Evolutionary conservation across 495 filamentous ascomycete genomes (phyloP).

Genomic region (Neurospora cerealis): DNA sequence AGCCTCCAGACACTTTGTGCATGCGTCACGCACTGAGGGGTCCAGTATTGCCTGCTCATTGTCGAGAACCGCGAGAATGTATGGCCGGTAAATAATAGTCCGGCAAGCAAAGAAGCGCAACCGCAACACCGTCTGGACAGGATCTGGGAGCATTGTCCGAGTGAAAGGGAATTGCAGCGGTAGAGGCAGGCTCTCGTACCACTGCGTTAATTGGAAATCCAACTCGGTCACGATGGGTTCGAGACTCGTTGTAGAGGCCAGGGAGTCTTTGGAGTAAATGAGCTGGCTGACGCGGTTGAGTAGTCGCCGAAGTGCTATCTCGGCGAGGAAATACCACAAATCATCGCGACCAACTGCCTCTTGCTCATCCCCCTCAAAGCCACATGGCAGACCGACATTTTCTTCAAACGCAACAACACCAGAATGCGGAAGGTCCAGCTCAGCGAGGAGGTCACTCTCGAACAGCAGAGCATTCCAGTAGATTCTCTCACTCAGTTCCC

Average conservation of each 20-base stretch:
- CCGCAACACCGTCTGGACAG: constrained; percentile 68
- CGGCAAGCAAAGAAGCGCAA: constrained; percentile 75
- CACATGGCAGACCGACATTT: constrained; percentile 63
- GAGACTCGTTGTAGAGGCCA: constrained; percentile 56
- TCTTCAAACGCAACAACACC: constrained; percentile 75
- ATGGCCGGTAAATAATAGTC: constrained; percentile 77
- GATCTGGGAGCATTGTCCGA: constrained; percentile 51
- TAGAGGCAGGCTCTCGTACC: constrained; percentile 68
- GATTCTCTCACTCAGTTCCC: constrained; percentile 63
- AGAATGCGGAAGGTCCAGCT: constrained; percentile 72
- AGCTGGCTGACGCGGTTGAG: constrained; percentile 73
- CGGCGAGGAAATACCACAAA: constrained; percentile 75
- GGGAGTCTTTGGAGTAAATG: constrained; percentile 66
- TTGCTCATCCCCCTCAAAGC: constrained; percentile 61
- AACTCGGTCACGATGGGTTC: constrained; percentile 71
- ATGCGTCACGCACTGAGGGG: constrained; percentile 61
- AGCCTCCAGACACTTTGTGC: constrained; percentile 72
- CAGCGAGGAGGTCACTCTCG: constrained; percentile 71
- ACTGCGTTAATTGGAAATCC: constrained; percentile 72
- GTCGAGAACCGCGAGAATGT: constrained; percentile 69
- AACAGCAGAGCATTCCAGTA: constrained; percentile 80
- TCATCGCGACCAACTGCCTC: constrained; percentile 60
- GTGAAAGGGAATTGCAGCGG: constrained; percentile 68
- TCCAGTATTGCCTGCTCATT: constrained; percentile 64
- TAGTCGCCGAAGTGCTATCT: constrained; percentile 66